Evolutionary conservation across 140 eudicot species (phyloP).

Genomic region (Oenanthe javanica): DNA sequence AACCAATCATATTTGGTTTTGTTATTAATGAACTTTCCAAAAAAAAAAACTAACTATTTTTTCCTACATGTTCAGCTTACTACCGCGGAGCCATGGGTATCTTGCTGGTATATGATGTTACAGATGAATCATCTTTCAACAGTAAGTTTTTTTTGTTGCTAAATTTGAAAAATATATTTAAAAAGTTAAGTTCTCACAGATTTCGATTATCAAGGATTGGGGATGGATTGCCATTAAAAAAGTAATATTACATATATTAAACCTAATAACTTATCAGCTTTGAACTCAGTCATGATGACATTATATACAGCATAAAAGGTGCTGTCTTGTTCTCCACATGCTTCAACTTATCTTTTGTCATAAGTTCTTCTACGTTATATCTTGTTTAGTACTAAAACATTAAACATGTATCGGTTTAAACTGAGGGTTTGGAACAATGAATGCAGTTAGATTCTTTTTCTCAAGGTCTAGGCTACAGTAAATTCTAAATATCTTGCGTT

Average conservation of each 20-base stretch:
- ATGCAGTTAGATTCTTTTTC: neutral
- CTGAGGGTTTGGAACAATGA: neutral
- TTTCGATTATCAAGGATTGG: neutral
- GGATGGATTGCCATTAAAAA: neutral
- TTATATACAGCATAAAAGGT: neutral
- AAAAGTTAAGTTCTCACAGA: neutral
- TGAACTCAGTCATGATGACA: neutral
- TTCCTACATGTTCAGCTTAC: constrained; percentile 42
- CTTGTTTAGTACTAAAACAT: neutral
- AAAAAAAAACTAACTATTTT: neutral
- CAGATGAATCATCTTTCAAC: constrained; percentile 84
- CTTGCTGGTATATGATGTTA: constrained; percentile 78
- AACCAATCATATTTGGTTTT: neutral
- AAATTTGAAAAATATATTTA: neutral
- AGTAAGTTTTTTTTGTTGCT: constrained; percentile 36
- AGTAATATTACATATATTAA: neutral
- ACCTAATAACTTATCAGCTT: neutral
- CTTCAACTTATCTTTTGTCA: neutral
- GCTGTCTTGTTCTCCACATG: neutral
- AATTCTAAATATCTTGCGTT: neutral
- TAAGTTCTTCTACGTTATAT: neutral
- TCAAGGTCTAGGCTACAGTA: neutral
- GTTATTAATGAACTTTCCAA: neutral
- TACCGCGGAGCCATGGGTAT: constrained; percentile 93
- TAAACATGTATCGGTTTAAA: neutral